Evolutionary conservation across 495 filamentous ascomycete species (phyloP), one percentile per base, ranked within the genome.

Genomic region (Glutinoglossum americanum): DNA sequence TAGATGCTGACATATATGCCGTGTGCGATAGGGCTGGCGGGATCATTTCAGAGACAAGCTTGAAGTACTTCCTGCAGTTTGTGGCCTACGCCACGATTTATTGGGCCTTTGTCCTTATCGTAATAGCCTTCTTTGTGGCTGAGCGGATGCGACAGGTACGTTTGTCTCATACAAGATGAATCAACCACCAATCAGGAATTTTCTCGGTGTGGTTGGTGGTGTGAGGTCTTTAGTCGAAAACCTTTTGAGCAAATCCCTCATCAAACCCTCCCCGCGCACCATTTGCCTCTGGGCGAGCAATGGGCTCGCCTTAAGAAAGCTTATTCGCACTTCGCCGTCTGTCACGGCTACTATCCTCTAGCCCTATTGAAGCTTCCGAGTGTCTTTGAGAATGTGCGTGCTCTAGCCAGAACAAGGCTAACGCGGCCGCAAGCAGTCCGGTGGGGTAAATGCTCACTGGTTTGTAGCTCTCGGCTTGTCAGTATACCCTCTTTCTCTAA

Each of bases 21-120:
- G 53, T 23, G 41, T 45, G 19, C 45, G 68, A 10, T 51, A 78
- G 80, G 87, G 89, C 93, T 55, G 89, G 89, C 25, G 89, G 89
- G 19, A 81, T 93, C 55, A 80, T 96, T 10, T 84, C 80, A 0
- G 89, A 94, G 64, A 89, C 72, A 62, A 82, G 76, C 13, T 87
- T 85, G 71, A 94, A 95, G 60, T 95, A 85, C 62, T 96, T 96
- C 61, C 73, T 88, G 13, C 89, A 94, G 62, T 93, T 94, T 62
- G 79, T 80, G 3, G 72, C 74, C 21, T 94, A 89, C 64, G 77
- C 81, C 11, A 63, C 76, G 7, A 56, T 89, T 6, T 88, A 80
- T 63, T 89, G 83, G 60, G 64, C 70, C 19, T 80, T 82, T 61
- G 64, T 75, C 28, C 69, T 94, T 2, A 74, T 82, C 41, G 68